A percentile compares a stretch with the other conserved stretches of the same genome.
phyloP scores from a whole-genome alignment of 192 early-diverging fungal genomes.

The Pilobolus umbonatus region DNA sequence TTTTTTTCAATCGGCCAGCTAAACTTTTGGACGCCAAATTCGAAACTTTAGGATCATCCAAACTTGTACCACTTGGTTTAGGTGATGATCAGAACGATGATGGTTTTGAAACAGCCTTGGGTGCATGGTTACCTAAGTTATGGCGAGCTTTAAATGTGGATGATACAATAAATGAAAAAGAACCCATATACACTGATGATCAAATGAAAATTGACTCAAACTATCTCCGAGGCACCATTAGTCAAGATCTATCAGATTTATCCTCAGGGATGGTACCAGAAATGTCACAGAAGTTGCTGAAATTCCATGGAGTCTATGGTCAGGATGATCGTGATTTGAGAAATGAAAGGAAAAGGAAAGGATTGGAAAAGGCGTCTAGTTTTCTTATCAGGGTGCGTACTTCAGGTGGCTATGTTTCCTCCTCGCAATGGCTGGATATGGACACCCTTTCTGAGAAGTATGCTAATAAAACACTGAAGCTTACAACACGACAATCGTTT shows the following conservation, averaged over 20 bases:
- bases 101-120: constrained; percentile 78
- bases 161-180: constrained; percentile 54
- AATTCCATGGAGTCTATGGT: constrained; percentile 95
- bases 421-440: constrained; percentile 88
- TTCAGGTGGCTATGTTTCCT: constrained; percentile 83
- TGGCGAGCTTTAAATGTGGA: constrained; percentile 78
- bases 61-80: constrained; percentile 62
- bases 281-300: constrained; percentile 82
- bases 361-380: constrained; percentile 87
- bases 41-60: constrained; percentile 63
- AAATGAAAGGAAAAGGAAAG: constrained; percentile 73
- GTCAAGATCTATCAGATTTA: constrained; percentile 71
- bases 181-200: constrained; percentile 73
- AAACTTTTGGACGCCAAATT: constrained; percentile 82
- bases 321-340: constrained; percentile 96
- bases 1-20: constrained; percentile 87
- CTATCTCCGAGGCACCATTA: constrained; percentile 89
- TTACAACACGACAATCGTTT: constrained; percentile 95
- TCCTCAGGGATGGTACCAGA: constrained; percentile 81
- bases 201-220: constrained; percentile 88
- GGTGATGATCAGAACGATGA: constrained; percentile 95
- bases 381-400: constrained; percentile 96
- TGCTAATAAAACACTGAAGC: constrained; percentile 86
- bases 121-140: constrained; percentile 67
- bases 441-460: constrained; percentile 77